Evolutionary conservation across 768 basidiomycete species (phyloP).

Genomic region (Mycena polygramma): DNA sequence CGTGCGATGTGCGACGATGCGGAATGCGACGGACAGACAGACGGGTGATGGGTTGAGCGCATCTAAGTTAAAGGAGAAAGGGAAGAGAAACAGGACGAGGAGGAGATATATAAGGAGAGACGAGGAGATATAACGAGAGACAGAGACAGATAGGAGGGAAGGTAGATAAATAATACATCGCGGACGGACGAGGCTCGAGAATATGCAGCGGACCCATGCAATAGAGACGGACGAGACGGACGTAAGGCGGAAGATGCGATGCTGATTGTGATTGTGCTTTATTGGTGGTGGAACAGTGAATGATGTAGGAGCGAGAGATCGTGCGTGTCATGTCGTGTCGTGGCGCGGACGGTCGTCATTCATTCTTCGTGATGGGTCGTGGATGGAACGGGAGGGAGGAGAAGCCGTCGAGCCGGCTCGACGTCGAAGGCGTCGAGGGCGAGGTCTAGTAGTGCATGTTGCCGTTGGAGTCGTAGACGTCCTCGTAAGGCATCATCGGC

Average conservation of each 20-base stretch:
- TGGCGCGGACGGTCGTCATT: conserved; percentile 27
- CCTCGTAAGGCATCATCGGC: conserved; percentile 39
- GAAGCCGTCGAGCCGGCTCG: conserved; percentile 27
- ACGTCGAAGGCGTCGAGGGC: neutral
- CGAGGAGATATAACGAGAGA: conserved; percentile 25
- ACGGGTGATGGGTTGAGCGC: conserved; percentile 35
- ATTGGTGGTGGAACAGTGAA: conserved; percentile 27
- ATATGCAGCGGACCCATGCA: conserved; percentile 32
- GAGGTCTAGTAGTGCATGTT: conserved; percentile 36
- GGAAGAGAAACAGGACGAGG: neutral
- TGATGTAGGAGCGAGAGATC: conserved; percentile 27
- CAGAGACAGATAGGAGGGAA: conserved; percentile 7
- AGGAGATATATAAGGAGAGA: conserved; percentile 22
- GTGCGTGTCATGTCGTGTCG: conserved; percentile 31
- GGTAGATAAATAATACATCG: conserved; percentile 31
- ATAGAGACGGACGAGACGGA: conserved; percentile 22
- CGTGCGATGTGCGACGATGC: conserved; percentile 17
- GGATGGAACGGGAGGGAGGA: neutral
- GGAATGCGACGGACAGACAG: conserved; percentile 22
- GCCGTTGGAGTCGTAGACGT: conserved; percentile 32
- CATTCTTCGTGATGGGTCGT: conserved; percentile 7
- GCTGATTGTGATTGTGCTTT: conserved; percentile 2
- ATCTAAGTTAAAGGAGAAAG: conserved; percentile 27
- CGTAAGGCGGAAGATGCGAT: conserved; percentile 25
- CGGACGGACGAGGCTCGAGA: conserved; percentile 28